Base-by-base conservation (phyloP, 179 eudicot species). In the Beta corolliflora region DNA sequence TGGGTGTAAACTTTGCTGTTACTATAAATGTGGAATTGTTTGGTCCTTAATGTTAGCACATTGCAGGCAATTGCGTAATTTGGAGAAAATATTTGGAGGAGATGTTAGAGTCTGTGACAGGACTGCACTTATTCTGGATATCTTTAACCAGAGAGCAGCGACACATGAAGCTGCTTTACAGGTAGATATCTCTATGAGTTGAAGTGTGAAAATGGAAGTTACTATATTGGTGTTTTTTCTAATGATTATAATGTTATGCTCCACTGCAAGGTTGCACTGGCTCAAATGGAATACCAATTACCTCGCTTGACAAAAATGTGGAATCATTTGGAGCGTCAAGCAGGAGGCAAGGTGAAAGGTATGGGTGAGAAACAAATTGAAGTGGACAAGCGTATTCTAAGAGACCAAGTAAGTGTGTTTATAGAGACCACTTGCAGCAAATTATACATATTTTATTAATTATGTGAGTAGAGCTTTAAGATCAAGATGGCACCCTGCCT, bases 351-450 rank as follows among this genome's bases (percentile, higher is more conserved):
- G 84, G 99, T 96, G 88, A 96, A 96, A 85, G 99, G 99, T 86
- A 96, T 96, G 99, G 99, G 99, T 83, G 99, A 96, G 94, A 96
- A 96, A 81, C 99, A 96, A 85, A 96, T 96, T 88, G 99, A 96
- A 87, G 99, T 96, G 79, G 99, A 96, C 89, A 96, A 96, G 87
- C 97, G 99, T 90, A 96, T 96, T 79, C 88, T 96, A 64, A 93
- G 97, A 45, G 91, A 90, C 75, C 94, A 92, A 87, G 99, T 96
- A 84, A 91, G 96, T 83, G 58, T 71, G 52, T 67, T 69, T 80
- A 56, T 9, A n/a, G 31, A 0, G 5, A 77, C 31, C 73, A 50
- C 44, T 48, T 25, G 58, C 36, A 8, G 36, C 45, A 48, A 36
- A 25, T 4, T 55, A 13, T 54, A 13, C 15, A 25, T 15, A n/a